phyloP scores from a whole-genome alignment of 805 yeast genomes.

The Lipomyces orientalis region DNA sequence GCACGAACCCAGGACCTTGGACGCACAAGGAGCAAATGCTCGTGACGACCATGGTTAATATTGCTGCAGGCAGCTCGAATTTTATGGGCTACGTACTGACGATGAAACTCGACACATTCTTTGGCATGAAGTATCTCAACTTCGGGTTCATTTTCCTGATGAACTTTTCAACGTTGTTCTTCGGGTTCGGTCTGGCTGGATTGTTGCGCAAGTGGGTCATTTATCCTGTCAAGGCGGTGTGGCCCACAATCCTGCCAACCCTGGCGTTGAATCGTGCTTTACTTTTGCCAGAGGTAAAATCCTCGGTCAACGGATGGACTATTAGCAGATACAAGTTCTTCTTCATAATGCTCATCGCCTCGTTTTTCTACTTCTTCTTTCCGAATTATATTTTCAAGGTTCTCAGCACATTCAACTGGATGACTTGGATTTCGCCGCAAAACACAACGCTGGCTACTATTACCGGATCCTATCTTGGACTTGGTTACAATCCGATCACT shows the following conservation, averaged over 20 bases:
- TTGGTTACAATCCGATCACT: constrained; percentile 46
- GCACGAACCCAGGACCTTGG: constrained; percentile 66
- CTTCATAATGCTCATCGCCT: constrained; percentile 47
- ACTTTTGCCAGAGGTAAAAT: constrained; percentile 50
- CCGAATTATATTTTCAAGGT: constrained; percentile 67
- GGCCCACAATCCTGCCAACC: constrained; percentile 65
- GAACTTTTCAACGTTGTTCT: constrained; percentile 60
- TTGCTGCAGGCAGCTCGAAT: constrained; percentile 11
- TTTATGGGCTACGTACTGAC: constrained; percentile 9
- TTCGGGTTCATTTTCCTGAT: constrained; percentile 61
- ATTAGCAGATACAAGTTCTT: constrained; percentile 60
- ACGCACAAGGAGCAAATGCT: constrained; percentile 48
- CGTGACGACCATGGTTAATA: constrained; percentile 49
- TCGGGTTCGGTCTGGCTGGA: constrained; percentile 74
- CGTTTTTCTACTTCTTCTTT: constrained; percentile 50
- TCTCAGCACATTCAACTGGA: constrained; percentile 62
- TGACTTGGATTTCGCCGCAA: constrained; percentile 57
- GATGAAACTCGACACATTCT: constrained; percentile 6
- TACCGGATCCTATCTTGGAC: constrained; percentile 52
- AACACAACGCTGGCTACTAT: constrained; percentile 55
- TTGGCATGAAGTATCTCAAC: constrained; percentile 14
- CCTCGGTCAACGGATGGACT: constrained; percentile 63
- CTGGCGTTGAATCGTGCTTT: constrained; percentile 57
- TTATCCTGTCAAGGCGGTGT: constrained; percentile 65
- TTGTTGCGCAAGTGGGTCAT: constrained; percentile 62